Evolutionary conservation across 305 asterid species (phyloP).

Genomic region (Caryopteris hybrid): DNA sequence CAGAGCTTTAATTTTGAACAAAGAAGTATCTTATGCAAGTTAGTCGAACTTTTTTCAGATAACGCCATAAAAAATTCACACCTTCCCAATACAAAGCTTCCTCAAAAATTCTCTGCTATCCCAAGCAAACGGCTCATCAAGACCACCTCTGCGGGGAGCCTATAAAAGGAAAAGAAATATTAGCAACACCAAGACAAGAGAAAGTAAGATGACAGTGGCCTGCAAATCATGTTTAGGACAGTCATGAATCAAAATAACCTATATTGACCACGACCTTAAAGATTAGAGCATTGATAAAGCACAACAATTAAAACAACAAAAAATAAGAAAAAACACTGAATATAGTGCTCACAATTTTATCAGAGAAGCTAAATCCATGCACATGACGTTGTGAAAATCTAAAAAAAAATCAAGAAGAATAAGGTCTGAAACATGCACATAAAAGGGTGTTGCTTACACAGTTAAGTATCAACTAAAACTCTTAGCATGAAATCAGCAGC

Average conservation of each 20-base stretch:
- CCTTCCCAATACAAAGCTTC: constrained; percentile 96
- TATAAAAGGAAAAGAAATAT: constrained; percentile 24
- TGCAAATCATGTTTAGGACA: not conserved
- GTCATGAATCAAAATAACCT: not conserved
- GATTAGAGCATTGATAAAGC: not conserved
- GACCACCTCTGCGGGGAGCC: constrained; percentile 88
- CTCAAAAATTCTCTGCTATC: constrained; percentile 87
- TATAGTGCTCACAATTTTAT: not conserved
- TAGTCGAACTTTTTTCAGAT: not conserved
- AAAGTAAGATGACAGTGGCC: not conserved
- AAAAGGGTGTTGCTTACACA: not conserved
- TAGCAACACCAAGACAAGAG: not conserved
- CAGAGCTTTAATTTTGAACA: not conserved
- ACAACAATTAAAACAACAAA: not conserved
- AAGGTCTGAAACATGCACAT: not conserved
- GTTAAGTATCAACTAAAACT: not conserved
- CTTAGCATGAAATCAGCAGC: constrained; percentile 11
- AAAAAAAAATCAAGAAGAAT: not conserved
- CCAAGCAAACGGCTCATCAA: constrained; percentile 99
- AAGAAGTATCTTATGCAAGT: not conserved
- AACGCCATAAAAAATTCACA: constrained; percentile 21
- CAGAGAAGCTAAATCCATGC: not conserved
- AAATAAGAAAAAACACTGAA: not conserved
- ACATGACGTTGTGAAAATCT: not conserved
- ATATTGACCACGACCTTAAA: not conserved